Percentiles rank a stretch among this genome's conserved stretches.
Conservation (phyloP, 805 yeast species). For the Starmerella scarabaei region DNA sequence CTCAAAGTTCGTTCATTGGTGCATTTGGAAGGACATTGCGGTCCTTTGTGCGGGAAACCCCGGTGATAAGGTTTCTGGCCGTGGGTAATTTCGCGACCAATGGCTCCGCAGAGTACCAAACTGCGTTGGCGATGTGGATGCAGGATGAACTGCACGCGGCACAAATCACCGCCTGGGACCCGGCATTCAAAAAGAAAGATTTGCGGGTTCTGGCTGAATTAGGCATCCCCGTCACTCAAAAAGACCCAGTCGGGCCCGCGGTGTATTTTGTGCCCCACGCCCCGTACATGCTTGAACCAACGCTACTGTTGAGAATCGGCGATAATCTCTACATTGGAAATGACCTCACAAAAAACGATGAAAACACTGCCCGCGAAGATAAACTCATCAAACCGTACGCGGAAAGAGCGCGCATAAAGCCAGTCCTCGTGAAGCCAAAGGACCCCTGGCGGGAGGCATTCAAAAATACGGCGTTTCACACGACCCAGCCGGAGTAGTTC, state of each 20-base stretch:
- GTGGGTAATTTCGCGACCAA: conserved; percentile 9
- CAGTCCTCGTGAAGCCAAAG: conserved; percentile 13
- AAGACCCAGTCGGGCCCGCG: conserved; percentile 2
- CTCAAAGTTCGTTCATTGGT: conserved; percentile 3
- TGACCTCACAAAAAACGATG: conserved; percentile 3
- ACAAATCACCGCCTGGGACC: conserved; percentile 14
- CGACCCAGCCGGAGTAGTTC: background rate
- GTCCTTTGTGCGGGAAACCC: background rate
- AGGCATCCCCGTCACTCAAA: conserved; percentile 7
- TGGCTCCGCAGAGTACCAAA: conserved; percentile 9
- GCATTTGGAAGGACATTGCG: conserved; percentile 1
- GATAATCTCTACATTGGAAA: conserved; percentile 12
- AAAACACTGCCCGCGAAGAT: conserved; percentile 5
- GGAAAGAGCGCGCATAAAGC: background rate
- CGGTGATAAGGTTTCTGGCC: conserved; percentile 7
- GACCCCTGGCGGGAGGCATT: conserved; percentile 11
- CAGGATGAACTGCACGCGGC: background rate
- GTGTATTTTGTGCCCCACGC: conserved; percentile 16
- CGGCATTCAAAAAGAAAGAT: conserved; percentile 9
- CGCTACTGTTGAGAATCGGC: conserved; percentile 4
- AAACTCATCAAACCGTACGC: background rate
- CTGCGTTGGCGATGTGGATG: conserved; percentile 8
- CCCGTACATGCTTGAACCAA: conserved; percentile 15
- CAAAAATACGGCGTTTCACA: conserved; percentile 14
- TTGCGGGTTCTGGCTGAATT: conserved; percentile 2